Conservation (phyloP, 805 yeast species). For the Nakazawaea ishiwadae region DNA sequence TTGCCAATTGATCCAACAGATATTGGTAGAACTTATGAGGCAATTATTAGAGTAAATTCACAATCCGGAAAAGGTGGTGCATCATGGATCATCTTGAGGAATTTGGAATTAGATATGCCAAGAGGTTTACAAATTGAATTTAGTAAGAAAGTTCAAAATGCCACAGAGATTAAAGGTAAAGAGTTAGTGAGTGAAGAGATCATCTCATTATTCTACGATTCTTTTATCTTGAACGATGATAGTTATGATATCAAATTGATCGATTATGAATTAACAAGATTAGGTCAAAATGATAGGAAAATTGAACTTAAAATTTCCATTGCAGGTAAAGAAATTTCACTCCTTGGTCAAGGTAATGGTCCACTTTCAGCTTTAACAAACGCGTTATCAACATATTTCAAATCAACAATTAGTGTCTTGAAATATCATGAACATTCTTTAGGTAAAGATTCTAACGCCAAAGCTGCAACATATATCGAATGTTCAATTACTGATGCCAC, state of each 20-base stretch:
- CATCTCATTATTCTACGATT: slow-evolving; percentile 61
- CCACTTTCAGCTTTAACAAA: slow-evolving; percentile 73
- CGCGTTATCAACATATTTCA: slow-evolving; percentile 48
- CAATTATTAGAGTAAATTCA: slow-evolving; percentile 84
- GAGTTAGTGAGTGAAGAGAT: slow-evolving; percentile 66
- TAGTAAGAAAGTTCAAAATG: slow-evolving; percentile 63
- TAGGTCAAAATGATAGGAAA: slow-evolving; percentile 34
- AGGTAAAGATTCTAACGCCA: slow-evolving; percentile 64
- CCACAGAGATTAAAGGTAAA: slow-evolving; percentile 67
- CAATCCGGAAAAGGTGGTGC: slow-evolving; percentile 90
- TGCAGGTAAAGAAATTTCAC: slow-evolving; percentile 31
- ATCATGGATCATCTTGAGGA: slow-evolving; percentile 78
- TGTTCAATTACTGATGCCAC: slow-evolving; percentile 18
- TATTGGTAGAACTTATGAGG: slow-evolving; percentile 86
- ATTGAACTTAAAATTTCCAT: slow-evolving; percentile 47
- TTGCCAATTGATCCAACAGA: slow-evolving; percentile 82
- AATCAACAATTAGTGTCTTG: slow-evolving; percentile 52
- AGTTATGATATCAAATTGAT: slow-evolving; percentile 20
- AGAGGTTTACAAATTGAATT: slow-evolving; percentile 75
- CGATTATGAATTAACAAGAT: slow-evolving; percentile 23
- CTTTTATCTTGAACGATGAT: slow-evolving; percentile 33
- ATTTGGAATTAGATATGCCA: slow-evolving; percentile 76
- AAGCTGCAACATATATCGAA: slow-evolving; percentile 72
- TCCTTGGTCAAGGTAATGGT: slow-evolving; percentile 73
- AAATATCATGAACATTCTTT: slow-evolving; percentile 77